Conservation (phyloP, 2,329 filamentous ascomycete species). For the Setomelanomma holmii region DNA sequence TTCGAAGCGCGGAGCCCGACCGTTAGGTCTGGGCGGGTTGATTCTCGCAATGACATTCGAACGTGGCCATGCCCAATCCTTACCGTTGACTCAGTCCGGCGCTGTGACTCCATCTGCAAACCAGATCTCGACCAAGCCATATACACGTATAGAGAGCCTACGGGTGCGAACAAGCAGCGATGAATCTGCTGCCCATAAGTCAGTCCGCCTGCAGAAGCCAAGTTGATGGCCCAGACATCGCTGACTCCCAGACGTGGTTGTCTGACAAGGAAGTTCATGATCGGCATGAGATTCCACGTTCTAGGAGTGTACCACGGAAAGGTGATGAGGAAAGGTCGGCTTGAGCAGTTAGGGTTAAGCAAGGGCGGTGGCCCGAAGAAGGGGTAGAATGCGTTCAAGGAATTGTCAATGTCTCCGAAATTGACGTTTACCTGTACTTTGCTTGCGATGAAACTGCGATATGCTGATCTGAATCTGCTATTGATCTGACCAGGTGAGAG, state of each 20-base stretch:
- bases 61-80: not conserved
- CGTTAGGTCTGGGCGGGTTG: not conserved
- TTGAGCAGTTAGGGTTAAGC: not conserved
- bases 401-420: not conserved
- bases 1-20: not conserved
- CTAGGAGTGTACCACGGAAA: not conserved
- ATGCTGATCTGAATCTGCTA: not conserved
- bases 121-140: not conserved
- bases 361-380: not conserved
- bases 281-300: not conserved
- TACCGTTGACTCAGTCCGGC: not conserved
- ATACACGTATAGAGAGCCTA: not conserved
- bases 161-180: not conserved
- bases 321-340: not conserved
- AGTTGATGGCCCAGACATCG: not conserved
- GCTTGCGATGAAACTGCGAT: not conserved
- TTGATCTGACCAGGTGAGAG: not conserved
- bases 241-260: not conserved
- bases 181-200: not conserved
- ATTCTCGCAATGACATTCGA: not conserved
- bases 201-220: not conserved
- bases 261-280: not conserved
- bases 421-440: not conserved
- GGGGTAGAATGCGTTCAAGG: not conserved
- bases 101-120: not conserved